Percentiles rank a stretch among this genome's conserved stretches.
phyloP scores from a whole-genome alignment of 83 land plant genomes.

The Larix sibirica region DNA sequence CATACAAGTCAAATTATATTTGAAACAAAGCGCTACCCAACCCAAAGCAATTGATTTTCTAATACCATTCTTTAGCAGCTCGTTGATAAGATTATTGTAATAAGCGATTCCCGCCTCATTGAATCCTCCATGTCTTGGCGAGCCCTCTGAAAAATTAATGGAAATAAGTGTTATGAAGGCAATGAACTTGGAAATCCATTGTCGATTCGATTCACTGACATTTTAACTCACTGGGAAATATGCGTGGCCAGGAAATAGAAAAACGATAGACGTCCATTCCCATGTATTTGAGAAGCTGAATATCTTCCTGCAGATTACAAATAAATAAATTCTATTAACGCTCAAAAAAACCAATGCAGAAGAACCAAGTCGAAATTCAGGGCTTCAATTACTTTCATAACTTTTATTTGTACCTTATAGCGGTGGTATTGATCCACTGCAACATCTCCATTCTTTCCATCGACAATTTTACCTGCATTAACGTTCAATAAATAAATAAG shows the following conservation, averaged over 20 bases:
- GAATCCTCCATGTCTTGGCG: conserved; percentile 22
- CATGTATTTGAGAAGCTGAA: conserved; percentile 18
- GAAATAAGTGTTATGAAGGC: background rate
- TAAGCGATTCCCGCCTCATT: conserved; percentile 31
- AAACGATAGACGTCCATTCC: conserved; percentile 28
- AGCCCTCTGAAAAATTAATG: background rate
- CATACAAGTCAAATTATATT: no score
- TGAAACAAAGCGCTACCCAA: no score
- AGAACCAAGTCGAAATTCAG: no score
- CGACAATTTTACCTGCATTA: conserved; percentile 1
- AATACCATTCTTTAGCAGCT: conserved; percentile 30
- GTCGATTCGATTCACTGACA: background rate
- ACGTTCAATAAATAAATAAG: no score
- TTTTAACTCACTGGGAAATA: conserved; percentile 25
- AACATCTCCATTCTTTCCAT: background rate
- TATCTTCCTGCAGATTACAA: conserved; percentile 1
- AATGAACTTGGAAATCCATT: no score
- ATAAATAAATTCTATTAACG: no score
- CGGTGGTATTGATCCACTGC: background rate
- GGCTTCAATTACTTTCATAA: no score
- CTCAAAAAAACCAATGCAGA: no score
- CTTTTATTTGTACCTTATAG: background rate
- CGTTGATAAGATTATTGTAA: conserved; percentile 47
- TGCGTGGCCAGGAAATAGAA: conserved; percentile 30
- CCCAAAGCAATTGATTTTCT: no score